phyloP scores from a whole-genome alignment of 2,329 filamentous ascomycete species.

The Stromatinia cepivora region DNA sequence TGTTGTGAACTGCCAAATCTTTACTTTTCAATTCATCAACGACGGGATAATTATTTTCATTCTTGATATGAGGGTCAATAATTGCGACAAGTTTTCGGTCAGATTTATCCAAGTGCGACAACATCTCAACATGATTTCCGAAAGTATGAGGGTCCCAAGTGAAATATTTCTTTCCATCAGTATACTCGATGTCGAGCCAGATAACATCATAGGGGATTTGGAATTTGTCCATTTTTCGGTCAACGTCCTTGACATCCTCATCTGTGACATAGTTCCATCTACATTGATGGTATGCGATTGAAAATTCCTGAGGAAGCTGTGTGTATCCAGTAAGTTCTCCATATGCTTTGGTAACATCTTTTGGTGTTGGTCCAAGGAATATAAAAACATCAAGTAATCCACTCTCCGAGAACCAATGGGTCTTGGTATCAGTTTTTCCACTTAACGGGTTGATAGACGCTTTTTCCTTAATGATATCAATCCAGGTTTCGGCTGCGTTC shows the following conservation, averaged over 20 bases:
- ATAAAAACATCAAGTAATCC: slow-evolving; percentile 91
- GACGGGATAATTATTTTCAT: slow-evolving; percentile 73
- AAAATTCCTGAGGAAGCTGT: slow-evolving; percentile 86
- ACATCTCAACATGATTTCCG: slow-evolving; percentile 81
- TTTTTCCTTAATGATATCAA: slow-evolving; percentile 85
- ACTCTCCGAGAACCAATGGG: slow-evolving; percentile 95
- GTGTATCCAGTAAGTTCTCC: slow-evolving; percentile 89
- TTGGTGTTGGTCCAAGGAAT: slow-evolving; percentile 84
- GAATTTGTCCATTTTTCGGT: slow-evolving; percentile 92
- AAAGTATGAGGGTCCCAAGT: slow-evolving; percentile 94
- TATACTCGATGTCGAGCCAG: slow-evolving; percentile 98
- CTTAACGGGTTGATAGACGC: slow-evolving; percentile 72
- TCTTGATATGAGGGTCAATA: slow-evolving; percentile 98
- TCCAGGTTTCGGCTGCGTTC: slow-evolving; percentile 95
- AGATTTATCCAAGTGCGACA: slow-evolving; percentile 79
- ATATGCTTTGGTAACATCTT: slow-evolving; percentile 79
- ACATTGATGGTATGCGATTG: slow-evolving; percentile 94
- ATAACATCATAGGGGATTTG: slow-evolving; percentile 98
- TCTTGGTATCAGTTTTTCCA: slow-evolving; percentile 77
- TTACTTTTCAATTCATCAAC: slow-evolving; percentile 81
- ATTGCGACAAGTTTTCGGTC: slow-evolving; percentile 91
- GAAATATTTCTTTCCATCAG: slow-evolving; percentile 96
- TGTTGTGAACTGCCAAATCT: slow-evolving; percentile 82
- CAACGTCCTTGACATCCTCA: slow-evolving; percentile 94
- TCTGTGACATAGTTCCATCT: slow-evolving; percentile 99